phyloP scores from a whole-genome alignment of 306 rosid genomes.

The Vigna hirtella region DNA sequence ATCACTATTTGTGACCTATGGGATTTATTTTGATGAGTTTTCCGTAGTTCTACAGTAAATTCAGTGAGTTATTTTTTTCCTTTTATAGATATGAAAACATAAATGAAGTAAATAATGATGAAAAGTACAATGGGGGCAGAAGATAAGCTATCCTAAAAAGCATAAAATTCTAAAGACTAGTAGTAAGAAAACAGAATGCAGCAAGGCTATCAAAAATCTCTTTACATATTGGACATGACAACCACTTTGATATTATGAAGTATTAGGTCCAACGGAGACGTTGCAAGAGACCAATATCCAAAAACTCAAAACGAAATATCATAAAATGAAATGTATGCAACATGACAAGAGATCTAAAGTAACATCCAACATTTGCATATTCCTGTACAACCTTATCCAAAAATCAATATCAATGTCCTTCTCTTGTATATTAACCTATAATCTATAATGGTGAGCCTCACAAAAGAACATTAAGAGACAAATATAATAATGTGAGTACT shows the following conservation, averaged over 20 bases:
- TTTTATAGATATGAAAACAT: not conserved
- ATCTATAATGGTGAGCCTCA: not conserved
- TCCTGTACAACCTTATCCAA: not conserved
- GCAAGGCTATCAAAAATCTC: slow-evolving; percentile 24
- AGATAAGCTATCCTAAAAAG: slow-evolving; percentile 3
- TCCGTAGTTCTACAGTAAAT: slow-evolving; percentile 1
- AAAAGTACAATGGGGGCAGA: not conserved
- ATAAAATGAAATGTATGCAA: not conserved
- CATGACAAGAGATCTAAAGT: not conserved
- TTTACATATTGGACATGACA: not conserved
- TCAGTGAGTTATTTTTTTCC: not conserved
- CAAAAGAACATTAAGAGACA: not conserved
- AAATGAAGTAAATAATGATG: not conserved
- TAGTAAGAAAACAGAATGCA: slow-evolving; percentile 10
- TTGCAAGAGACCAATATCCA: not conserved
- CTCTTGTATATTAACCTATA: not conserved
- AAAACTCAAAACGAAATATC: not conserved
- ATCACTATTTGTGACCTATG: slow-evolving; percentile 11
- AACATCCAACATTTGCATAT: not conserved
- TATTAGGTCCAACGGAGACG: not conserved
- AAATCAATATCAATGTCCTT: not conserved
- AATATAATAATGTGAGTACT: not conserved
- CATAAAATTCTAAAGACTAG: not conserved
- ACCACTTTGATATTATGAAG: slow-evolving; percentile 2
- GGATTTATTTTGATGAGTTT: slow-evolving; percentile 1